Percentiles rank a stretch among this genome's conserved stretches.
These are phyloP conservation scores for Xylaria sp. DNA, from an alignment of 2,329 filamentous ascomycete species.

Conservation along the genomic window DNA sequence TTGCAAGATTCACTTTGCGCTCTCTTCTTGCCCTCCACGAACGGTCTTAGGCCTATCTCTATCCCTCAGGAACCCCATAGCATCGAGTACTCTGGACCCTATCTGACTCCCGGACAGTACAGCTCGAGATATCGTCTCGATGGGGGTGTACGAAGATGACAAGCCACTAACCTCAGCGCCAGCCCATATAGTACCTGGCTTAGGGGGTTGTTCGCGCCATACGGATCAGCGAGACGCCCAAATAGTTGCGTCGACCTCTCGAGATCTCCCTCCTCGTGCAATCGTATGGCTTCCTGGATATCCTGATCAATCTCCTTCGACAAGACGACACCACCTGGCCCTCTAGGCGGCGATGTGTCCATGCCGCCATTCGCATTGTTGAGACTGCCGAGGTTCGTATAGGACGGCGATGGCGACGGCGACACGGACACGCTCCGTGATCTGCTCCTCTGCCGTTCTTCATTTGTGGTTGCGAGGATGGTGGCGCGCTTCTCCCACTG, in stretches of 20 bases:
- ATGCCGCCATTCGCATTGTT: conserved; percentile 32
- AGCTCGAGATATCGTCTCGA: not conserved
- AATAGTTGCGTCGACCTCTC: conserved; percentile 86
- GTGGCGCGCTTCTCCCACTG: conserved; percentile 95
- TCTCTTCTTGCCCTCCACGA: conserved; percentile 6
- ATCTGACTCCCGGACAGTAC: not conserved
- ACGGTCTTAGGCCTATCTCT: not conserved
- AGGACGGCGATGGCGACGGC: conserved; percentile 37
- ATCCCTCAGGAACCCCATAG: not conserved
- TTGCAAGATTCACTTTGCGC: conserved; percentile 11
- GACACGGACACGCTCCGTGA: conserved; percentile 39
- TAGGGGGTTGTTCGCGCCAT: conserved; percentile 88
- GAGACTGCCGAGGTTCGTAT: conserved; percentile 46
- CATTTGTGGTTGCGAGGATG: conserved; percentile 77
- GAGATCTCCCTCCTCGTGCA: conserved; percentile 88
- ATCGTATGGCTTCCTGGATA: conserved; percentile 93
- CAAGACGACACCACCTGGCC: conserved; percentile 52
- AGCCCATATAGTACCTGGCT: conserved; percentile 97
- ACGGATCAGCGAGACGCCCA: conserved; percentile 81
- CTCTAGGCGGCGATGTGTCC: conserved; percentile 22
- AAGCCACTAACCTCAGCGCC: conserved; percentile 74
- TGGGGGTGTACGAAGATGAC: conserved; percentile 12
- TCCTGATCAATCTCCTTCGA: conserved; percentile 69
- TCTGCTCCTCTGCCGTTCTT: conserved; percentile 56
- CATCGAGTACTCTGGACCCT: not conserved